These are phyloP conservation scores for Penicillium riverlandense DNA, from an alignment of 495 filamentous ascomycete species.

Conservation along the genomic window DNA sequence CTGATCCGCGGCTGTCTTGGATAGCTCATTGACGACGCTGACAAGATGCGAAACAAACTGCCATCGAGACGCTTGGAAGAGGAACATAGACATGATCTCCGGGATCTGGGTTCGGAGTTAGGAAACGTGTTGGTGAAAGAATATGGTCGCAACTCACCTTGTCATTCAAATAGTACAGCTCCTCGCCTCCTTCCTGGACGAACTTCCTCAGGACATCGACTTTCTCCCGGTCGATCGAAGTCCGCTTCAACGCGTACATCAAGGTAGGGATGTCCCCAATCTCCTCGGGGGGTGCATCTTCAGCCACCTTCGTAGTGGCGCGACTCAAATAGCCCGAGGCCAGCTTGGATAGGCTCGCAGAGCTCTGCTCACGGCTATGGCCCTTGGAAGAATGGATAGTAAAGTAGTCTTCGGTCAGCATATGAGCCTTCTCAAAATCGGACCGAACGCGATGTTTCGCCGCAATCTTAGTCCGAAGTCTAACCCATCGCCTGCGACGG, in stretches of 20 bases:
- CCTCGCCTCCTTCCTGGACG: conserved; percentile 69
- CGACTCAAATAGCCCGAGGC: conserved; percentile 26
- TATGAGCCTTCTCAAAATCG: conserved; percentile 43
- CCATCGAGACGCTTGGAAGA: conserved; percentile 83
- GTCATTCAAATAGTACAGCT: conserved; percentile 68
- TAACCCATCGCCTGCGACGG: conserved; percentile 78
- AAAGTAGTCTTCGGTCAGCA: conserved; percentile 81
- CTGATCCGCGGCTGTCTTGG: conserved; percentile 9
- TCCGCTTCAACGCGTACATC: conserved; percentile 53
- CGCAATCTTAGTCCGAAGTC: conserved; percentile 61
- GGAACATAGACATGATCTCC: conserved; percentile 74
- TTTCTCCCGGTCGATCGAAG: conserved; percentile 84
- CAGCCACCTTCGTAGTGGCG: conserved; percentile 21
- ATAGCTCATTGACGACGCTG: conserved; percentile 47
- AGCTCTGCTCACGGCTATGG: conserved; percentile 33
- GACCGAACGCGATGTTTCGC: conserved; percentile 19
- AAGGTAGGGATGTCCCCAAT: conserved; percentile 61
- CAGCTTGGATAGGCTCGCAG: conserved; percentile 20
- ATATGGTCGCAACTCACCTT: conserved; percentile 33
- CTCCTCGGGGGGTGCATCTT: conserved; percentile 39
- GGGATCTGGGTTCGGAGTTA: conserved; percentile 48
- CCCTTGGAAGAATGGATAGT: conserved; percentile 55
- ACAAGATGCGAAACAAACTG: conserved; percentile 66
- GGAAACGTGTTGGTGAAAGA: background rate
- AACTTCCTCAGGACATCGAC: conserved; percentile 74